These are phyloP conservation scores for Paraconiothyrium sp. DNA, from an alignment of 2,329 filamentous ascomycete species.

Conservation along the genomic window DNA sequence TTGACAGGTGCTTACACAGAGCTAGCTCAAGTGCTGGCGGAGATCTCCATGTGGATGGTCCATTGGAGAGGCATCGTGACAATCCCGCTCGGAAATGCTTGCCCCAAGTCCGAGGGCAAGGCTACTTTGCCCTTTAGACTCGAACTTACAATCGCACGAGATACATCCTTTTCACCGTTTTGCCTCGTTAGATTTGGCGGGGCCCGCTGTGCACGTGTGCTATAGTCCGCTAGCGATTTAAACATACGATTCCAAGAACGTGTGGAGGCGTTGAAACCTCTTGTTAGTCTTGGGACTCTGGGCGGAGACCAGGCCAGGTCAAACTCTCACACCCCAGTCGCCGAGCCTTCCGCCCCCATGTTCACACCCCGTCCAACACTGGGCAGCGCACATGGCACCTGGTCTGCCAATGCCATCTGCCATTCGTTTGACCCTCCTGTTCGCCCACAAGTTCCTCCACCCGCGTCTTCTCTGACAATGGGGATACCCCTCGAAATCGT, in stretches of 20 bases:
- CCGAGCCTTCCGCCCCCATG: not conserved
- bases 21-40: not conserved
- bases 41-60: not conserved
- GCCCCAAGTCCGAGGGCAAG: conserved; percentile 3
- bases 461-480: conserved; percentile 2
- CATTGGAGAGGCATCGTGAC: not conserved
- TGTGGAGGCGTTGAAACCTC: not conserved
- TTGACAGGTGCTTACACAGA: conserved; percentile 24
- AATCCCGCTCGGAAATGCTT: conserved; percentile 3
- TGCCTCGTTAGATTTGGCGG: not conserved
- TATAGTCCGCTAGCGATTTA: not conserved
- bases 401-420: too few relatives aligned
- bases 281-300: conserved; percentile 20
- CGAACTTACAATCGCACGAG: not conserved
- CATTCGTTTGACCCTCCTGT: conserved; percentile 8
- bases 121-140: not conserved
- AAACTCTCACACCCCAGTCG: not conserved
- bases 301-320: not conserved
- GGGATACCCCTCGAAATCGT: not conserved
- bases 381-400: not conserved
- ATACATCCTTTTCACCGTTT: not conserved
- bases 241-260: not conserved
- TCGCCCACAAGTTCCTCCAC: conserved; percentile 9
- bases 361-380: not conserved
- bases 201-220: not conserved